Conservation (phyloP, 176 grass and related monocot genomes). For the Triticum timopheevii region DNA sequence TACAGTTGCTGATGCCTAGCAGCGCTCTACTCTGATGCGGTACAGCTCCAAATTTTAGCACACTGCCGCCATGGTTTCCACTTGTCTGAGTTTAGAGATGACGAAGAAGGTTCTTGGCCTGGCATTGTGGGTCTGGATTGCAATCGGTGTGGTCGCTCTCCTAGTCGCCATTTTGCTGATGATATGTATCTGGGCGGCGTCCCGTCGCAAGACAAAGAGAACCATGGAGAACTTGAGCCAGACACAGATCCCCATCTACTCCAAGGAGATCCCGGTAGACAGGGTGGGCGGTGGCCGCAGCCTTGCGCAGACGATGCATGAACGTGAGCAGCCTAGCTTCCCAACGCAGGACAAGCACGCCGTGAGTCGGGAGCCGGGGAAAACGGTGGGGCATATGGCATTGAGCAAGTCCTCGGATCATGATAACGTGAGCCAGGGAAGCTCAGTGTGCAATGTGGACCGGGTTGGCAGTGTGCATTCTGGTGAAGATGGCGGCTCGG, state of each 20-base stretch:
- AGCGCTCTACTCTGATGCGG: conserved; percentile 12
- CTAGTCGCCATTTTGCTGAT: conserved; percentile 77
- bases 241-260: conserved; percentile 91
- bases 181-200: conserved; percentile 76
- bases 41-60: conserved; percentile 7
- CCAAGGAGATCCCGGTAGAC: conserved; percentile 94
- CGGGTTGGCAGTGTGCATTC: conserved; percentile 72
- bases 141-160: conserved; percentile 64
- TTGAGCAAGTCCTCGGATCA: conserved; percentile 71
- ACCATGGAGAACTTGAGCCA: conserved; percentile 53
- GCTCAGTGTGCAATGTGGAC: conserved; percentile 76
- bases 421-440: conserved; percentile 90
- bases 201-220: conserved; percentile 58
- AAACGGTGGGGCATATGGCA: conserved; percentile 53
- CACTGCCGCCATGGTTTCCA: conserved; percentile 38
- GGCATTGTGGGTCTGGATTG: conserved; percentile 83
- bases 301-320: conserved; percentile 72
- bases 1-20: conserved; percentile 30
- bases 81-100: conserved; percentile 54
- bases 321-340: conserved; percentile 50
- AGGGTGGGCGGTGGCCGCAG: conserved; percentile 61
- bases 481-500: conserved; percentile 72
- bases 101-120: conserved; percentile 68
- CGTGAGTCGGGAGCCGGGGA: conserved; percentile 45
- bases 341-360: conserved; percentile 45